Evolutionary conservation across 179 eudicot genomes (phyloP).

Genomic region (Heliamphora pulchella): DNA sequence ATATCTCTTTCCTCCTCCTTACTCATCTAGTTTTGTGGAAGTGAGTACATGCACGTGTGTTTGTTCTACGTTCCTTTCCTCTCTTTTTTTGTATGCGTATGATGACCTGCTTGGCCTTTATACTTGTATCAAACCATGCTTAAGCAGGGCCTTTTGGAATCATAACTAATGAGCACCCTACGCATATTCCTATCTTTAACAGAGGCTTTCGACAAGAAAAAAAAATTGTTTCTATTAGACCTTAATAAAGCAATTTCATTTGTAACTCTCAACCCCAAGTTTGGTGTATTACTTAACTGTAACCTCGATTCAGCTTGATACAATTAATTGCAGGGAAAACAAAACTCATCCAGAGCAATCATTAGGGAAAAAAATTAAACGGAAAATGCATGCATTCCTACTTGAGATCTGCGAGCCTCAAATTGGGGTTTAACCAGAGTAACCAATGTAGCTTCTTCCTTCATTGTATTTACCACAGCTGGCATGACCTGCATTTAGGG

Average conservation of each 20-base stretch:
- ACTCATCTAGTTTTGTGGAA: neutral
- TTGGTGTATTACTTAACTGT: too few relatives aligned
- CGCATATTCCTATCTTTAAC: neutral
- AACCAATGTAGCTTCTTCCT: constrained; percentile 63
- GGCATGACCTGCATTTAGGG: constrained; percentile 71
- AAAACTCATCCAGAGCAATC: neutral
- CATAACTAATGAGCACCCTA: neutral
- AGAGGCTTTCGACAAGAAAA: neutral
- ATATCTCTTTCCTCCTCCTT: neutral
- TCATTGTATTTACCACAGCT: constrained; percentile 83
- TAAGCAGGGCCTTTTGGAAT: neutral
- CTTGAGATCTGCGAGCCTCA: constrained; percentile 94
- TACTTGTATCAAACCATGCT: neutral
- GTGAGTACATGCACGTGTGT: neutral
- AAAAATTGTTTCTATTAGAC: neutral
- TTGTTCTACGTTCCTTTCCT: too few relatives aligned
- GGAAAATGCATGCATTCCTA: constrained; percentile 17
- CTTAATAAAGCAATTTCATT: neutral
- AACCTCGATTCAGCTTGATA: neutral
- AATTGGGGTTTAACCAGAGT: constrained; percentile 96
- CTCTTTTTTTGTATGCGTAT: too few relatives aligned
- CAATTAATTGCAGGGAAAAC: neutral
- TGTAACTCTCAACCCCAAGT: neutral
- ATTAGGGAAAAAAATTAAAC: neutral
- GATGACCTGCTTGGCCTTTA: neutral